phyloP scores from a whole-genome alignment of 2,329 filamentous ascomycete species.

The Alternaria ventricosa region DNA sequence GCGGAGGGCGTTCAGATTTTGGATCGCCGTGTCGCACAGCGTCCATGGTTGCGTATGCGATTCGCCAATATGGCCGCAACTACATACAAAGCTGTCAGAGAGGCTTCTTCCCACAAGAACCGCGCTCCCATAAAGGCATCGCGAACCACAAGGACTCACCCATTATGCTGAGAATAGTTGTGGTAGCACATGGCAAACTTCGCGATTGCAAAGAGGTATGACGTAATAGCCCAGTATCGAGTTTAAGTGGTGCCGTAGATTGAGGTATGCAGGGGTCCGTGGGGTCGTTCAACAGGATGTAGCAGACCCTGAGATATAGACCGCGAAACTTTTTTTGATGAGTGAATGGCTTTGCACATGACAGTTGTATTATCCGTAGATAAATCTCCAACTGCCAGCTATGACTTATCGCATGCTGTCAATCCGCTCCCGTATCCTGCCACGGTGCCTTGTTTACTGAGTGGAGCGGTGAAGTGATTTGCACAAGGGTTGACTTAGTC shows the following conservation, averaged over 20 bases:
- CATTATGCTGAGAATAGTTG: slow-evolving; percentile 43
- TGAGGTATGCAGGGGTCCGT: slow-evolving; percentile 7
- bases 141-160: neutral
- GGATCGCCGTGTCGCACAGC: slow-evolving; percentile 33
- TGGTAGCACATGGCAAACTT: slow-evolving; percentile 35
- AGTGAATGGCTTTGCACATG: slow-evolving; percentile 7
- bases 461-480: slow-evolving; percentile 23
- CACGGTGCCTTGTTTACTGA: slow-evolving; percentile 13
- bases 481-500: slow-evolving; percentile 13
- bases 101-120: neutral
- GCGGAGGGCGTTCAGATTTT: slow-evolving; percentile 29
- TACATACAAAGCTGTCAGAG: neutral
- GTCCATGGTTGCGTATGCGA: slow-evolving; percentile 35
- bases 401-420: neutral
- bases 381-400: neutral
- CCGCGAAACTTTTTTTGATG: neutral
- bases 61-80: slow-evolving; percentile 44
- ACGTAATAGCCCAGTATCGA: slow-evolving; percentile 12
- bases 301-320: slow-evolving; percentile 10
- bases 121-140: neutral
- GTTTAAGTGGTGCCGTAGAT: slow-evolving; percentile 3
- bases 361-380: neutral
- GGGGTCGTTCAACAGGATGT: slow-evolving; percentile 2
- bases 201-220: neutral
- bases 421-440: neutral